Evolutionary conservation across 352 stramenopile genomes (phyloP).

Genomic region (Phytophthora aleatoria): DNA sequence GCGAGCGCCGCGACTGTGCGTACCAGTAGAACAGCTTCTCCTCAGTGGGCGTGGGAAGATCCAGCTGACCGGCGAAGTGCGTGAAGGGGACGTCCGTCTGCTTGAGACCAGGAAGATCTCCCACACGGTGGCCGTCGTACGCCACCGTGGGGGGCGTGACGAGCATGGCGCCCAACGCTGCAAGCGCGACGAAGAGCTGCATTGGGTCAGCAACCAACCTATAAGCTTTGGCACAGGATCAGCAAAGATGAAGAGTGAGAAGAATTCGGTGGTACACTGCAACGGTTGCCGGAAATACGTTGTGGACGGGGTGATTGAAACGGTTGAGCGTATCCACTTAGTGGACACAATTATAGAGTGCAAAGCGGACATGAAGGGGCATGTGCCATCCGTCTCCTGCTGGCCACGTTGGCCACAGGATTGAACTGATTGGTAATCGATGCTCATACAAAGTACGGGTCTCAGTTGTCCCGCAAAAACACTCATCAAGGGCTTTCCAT

Average conservation of each 20-base stretch:
- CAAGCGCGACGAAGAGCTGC: conserved; percentile 23
- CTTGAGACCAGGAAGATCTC: conserved; percentile 53
- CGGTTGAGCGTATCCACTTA: conserved; percentile 19
- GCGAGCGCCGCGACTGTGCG: conserved; percentile 50
- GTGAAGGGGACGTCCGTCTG: conserved; percentile 52
- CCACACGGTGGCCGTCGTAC: conserved; percentile 47
- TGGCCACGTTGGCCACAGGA: conserved; percentile 16
- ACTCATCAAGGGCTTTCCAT: too few relatives aligned
- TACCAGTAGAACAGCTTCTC: conserved; percentile 85
- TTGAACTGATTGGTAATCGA: conserved; percentile 14
- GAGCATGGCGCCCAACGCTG: conserved; percentile 23
- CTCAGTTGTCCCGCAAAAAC: too few relatives aligned
- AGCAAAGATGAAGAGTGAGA: conserved; percentile 15
- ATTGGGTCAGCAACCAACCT: conserved; percentile 8
- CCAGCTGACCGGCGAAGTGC: conserved; percentile 67
- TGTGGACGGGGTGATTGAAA: conserved; percentile 15
- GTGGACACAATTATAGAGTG: conserved; percentile 8
- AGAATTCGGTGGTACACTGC: not conserved
- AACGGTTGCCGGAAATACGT: conserved; percentile 14
- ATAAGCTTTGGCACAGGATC: not conserved
- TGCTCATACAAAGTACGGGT: too few relatives aligned
- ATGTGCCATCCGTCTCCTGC: conserved; percentile 10
- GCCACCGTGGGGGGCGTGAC: conserved; percentile 7
- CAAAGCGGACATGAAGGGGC: conserved; percentile 10
- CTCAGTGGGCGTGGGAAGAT: conserved; percentile 44